These are phyloP conservation scores for Gossypium mustelinum DNA, from an alignment of 345 rosid species.

Conservation along the genomic window DNA sequence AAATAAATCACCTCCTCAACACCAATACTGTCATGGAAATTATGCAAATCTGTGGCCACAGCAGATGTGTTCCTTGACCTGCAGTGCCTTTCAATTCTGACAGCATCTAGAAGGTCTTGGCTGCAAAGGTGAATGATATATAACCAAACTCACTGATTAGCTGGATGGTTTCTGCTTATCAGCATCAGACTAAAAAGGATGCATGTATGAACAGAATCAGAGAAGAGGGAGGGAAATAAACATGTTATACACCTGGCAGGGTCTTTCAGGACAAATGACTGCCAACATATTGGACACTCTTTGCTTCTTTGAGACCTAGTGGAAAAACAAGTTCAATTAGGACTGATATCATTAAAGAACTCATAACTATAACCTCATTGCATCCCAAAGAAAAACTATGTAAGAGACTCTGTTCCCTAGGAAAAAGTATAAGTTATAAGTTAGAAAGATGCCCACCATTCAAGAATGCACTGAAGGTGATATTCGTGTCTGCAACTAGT, in stretches of 20 bases:
- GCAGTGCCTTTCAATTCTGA: slow-evolving; percentile 50
- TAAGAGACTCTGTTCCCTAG: background rate
- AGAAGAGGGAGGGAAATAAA: background rate
- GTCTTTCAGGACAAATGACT: slow-evolving; percentile 54
- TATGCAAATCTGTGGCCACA: slow-evolving; percentile 23
- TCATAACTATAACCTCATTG: background rate
- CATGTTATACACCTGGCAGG: slow-evolving; percentile 50
- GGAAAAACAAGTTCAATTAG: slow-evolving; percentile 18
- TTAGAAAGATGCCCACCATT: slow-evolving; percentile 44
- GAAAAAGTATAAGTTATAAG: slow-evolving; percentile 4
- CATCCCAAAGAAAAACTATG: background rate
- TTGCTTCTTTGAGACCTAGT: slow-evolving; percentile 92
- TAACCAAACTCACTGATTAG: slow-evolving; percentile 7
- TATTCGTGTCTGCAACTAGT: slow-evolving; percentile 93
- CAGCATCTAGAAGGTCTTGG: slow-evolving; percentile 79
- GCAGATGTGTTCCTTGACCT: slow-evolving; percentile 43
- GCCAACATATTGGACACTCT: slow-evolving; percentile 96
- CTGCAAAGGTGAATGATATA: slow-evolving; percentile 29
- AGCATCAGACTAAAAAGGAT: background rate
- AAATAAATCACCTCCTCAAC: slow-evolving; percentile 44
- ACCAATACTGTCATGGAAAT: slow-evolving; percentile 37
- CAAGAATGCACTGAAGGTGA: slow-evolving; percentile 93
- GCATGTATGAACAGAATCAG: background rate
- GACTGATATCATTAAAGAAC: background rate
- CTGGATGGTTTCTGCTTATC: slow-evolving; percentile 11